Evolutionary conservation across 306 rosid species (phyloP).

Genomic region (Vigna nakashimae): DNA sequence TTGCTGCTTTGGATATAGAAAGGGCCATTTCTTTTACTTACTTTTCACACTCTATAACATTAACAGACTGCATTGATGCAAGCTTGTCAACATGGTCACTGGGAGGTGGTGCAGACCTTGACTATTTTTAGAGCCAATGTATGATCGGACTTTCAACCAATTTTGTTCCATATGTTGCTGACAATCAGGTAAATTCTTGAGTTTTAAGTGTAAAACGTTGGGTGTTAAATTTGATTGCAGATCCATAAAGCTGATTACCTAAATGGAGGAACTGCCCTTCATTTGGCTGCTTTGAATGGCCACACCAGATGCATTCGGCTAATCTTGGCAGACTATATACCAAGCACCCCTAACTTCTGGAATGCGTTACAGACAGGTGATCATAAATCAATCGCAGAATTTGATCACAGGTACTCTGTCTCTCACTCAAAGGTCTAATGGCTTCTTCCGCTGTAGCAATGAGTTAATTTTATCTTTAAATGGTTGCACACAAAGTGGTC

Average conservation of each 20-base stretch:
- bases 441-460: conserved; percentile 25
- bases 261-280: conserved; percentile 96
- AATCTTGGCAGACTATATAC: conserved; percentile 82
- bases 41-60: conserved; percentile 20
- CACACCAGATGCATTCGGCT: conserved; percentile 89
- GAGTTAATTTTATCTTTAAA: conserved; percentile 42
- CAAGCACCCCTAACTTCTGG: conserved; percentile 78
- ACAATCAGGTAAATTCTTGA: conserved; percentile 21
- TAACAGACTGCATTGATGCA: conserved; percentile 99
- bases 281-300: conserved; percentile 93
- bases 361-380: conserved; percentile 51
- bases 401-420: conserved; percentile 68
- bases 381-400: conserved; percentile 59
- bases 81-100: conserved; percentile 98
- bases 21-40: background rate
- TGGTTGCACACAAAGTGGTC: conserved; percentile 59
- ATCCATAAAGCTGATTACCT: conserved; percentile 89
- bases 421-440: conserved; percentile 39
- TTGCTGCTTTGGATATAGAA: background rate
- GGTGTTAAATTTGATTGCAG: conserved; percentile 56
- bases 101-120: conserved; percentile 93
- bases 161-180: conserved; percentile 22
- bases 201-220: conserved; percentile 31
- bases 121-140: conserved; percentile 79
- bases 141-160: conserved; percentile 41